Evolutionary conservation across 2,329 filamentous ascomycete genomes (phyloP).

Genomic region (Fusarium paranaense): DNA sequence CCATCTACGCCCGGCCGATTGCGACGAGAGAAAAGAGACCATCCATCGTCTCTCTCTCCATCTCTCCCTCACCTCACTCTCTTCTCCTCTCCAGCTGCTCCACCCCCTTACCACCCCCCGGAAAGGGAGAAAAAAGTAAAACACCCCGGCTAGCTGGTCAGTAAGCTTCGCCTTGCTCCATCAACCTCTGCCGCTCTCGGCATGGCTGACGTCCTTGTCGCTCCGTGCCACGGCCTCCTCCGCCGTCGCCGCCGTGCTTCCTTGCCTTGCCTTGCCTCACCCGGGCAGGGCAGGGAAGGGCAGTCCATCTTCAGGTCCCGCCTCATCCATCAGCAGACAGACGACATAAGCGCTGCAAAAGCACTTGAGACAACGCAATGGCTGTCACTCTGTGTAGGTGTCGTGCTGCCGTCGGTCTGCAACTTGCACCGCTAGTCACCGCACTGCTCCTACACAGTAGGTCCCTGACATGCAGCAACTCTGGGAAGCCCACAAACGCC

Average conservation of each 20-base stretch:
- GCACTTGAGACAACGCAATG: conserved; percentile 5
- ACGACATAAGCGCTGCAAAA: conserved; percentile 7
- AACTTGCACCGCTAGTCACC: conserved; percentile 11
- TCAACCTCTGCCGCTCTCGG: conserved; percentile 5
- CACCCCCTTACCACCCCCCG: conserved; percentile 21
- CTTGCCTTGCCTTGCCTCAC: not conserved
- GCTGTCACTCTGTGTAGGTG: conserved; percentile 2
- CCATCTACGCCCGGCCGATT: conserved; percentile 9
- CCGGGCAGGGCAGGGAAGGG: not conserved
- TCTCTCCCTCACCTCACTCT: conserved; percentile 4
- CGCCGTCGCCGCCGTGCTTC: not conserved
- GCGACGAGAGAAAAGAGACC: conserved; percentile 21
- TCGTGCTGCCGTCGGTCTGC: conserved; percentile 15
- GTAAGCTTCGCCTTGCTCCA: conserved; percentile 23
- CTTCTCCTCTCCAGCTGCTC: conserved; percentile 1
- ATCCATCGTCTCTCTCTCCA: not conserved
- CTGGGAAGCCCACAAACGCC: conserved; percentile 31
- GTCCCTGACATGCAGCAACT: conserved; percentile 30
- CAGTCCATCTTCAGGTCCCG: conserved; percentile 1
- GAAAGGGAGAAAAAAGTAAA: conserved; percentile 27
- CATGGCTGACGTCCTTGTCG: conserved; percentile 9
- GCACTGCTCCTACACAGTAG: not conserved
- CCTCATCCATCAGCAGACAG: not conserved
- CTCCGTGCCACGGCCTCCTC: conserved; percentile 4
- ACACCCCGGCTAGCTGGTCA: conserved; percentile 20